These are phyloP conservation scores for Zasmidium citrigriseum DNA, from an alignment of 2,329 filamentous ascomycete species.

Conservation along the genomic window DNA sequence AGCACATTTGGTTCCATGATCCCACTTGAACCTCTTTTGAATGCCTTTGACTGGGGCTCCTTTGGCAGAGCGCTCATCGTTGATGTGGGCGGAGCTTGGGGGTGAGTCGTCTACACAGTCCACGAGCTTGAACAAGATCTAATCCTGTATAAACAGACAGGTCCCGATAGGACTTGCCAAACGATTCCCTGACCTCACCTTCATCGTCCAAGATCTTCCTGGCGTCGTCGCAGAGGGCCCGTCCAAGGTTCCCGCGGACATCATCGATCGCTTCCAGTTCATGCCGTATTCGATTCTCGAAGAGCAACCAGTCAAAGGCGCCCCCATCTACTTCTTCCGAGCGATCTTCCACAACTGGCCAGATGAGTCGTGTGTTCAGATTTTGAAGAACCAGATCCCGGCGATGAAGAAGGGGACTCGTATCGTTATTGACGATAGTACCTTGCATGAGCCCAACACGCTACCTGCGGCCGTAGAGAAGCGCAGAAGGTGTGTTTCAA, in stretches of 20 bases:
- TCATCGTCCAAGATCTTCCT: slow-evolving; percentile 50
- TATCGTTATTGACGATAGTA: slow-evolving; percentile 25
- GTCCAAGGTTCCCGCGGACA: slow-evolving; percentile 16
- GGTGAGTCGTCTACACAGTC: not conserved
- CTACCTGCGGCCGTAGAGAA: not conserved
- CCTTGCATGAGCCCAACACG: slow-evolving; percentile 11
- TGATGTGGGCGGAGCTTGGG: not conserved
- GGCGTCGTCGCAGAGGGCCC: slow-evolving; percentile 7
- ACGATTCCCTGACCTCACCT: slow-evolving; percentile 44
- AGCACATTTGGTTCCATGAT: not conserved
- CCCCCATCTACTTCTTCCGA: slow-evolving; percentile 29
- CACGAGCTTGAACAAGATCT: not conserved
- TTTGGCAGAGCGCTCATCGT: not conserved
- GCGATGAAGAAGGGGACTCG: not conserved
- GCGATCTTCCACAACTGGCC: slow-evolving; percentile 24
- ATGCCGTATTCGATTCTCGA: slow-evolving; percentile 15
- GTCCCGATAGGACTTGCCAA: slow-evolving; percentile 40
- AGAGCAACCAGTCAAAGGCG: slow-evolving; percentile 20
- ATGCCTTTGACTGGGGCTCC: not conserved
- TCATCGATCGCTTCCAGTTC: slow-evolving; percentile 13
- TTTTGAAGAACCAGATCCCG: slow-evolving; percentile 11
- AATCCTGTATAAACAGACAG: not conserved
- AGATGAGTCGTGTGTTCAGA: slow-evolving; percentile 16
- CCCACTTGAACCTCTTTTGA: not conserved
- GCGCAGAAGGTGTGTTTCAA: not conserved